These are phyloP conservation scores for Talaromyces albobiverticillius DNA, from an alignment of 2,329 filamentous ascomycete species.

Conservation along the genomic window DNA sequence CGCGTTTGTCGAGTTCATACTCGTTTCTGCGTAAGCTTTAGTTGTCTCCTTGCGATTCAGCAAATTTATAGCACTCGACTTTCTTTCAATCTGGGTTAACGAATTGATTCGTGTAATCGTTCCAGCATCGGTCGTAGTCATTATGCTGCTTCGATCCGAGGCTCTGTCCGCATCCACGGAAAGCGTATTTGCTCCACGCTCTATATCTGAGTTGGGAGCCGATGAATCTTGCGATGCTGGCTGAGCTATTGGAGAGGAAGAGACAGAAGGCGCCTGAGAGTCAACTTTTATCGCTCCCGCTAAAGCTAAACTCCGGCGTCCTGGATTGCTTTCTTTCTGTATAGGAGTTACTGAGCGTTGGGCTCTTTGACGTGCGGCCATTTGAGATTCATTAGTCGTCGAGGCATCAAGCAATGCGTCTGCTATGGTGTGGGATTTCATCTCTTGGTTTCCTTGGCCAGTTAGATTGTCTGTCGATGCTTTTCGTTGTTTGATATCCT, in stretches of 20 bases:
- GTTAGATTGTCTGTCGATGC: slow-evolving; percentile 24
- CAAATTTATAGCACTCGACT: slow-evolving; percentile 58
- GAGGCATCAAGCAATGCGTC: slow-evolving; percentile 91
- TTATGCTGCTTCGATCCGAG: slow-evolving; percentile 28
- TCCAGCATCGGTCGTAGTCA: slow-evolving; percentile 29
- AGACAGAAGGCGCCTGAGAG: slow-evolving; percentile 27
- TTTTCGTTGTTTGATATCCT: slow-evolving; percentile 46
- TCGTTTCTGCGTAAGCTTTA: slow-evolving; percentile 64
- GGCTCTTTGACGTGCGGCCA: slow-evolving; percentile 47
- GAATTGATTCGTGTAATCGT: slow-evolving; percentile 27
- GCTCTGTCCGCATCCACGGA: slow-evolving; percentile 24
- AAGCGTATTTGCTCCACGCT: slow-evolving; percentile 21
- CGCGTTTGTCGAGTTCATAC: slow-evolving; percentile 62
- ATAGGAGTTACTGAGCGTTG: slow-evolving; percentile 39
- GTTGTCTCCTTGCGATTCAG: slow-evolving; percentile 56
- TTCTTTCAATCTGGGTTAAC: slow-evolving; percentile 32
- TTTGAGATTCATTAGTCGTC: slow-evolving; percentile 71
- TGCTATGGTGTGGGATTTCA: slow-evolving; percentile 71
- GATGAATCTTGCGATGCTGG: slow-evolving; percentile 32
- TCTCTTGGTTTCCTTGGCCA: slow-evolving; percentile 32
- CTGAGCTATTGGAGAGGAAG: slow-evolving; percentile 34
- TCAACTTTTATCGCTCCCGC: slow-evolving; percentile 23
- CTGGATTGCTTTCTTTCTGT: slow-evolving; percentile 29
- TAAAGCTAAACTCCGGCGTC: slow-evolving; percentile 16
- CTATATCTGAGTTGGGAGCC: slow-evolving; percentile 31